Percentiles rank a stretch among this genome's conserved stretches.
Conservation (phyloP, 75 land plant species). For the Isoetes taiwanensis region DNA sequence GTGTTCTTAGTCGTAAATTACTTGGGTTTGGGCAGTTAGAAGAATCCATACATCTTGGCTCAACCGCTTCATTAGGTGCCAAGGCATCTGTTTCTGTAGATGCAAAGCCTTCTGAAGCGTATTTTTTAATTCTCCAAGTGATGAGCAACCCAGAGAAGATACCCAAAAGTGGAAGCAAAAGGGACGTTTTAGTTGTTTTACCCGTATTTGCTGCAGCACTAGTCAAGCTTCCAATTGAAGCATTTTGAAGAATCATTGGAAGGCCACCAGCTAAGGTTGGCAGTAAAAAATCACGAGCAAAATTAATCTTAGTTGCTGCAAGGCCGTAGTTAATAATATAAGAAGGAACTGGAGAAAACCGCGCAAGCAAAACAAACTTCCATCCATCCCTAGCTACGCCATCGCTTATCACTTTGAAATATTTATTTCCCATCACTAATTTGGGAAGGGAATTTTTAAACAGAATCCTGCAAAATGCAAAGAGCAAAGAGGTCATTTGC, state of each 20-base stretch:
- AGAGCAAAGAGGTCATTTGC: neutral
- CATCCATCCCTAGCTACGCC: constrained; percentile 94
- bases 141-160: constrained; percentile 63
- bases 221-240: constrained; percentile 84
- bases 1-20: too few relatives aligned
- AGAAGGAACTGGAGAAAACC: constrained; percentile 88
- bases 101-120: constrained; percentile 32
- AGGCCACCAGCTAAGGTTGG: constrained; percentile 74
- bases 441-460: constrained; percentile 56
- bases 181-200: constrained; percentile 37
- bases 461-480: constrained; percentile 36
- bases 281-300: constrained; percentile 63
- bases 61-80: too few relatives aligned
- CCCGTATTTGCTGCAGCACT: constrained; percentile 58
- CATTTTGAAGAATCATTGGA: constrained; percentile 93
- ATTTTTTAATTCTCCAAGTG: constrained; percentile 66
- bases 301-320: constrained; percentile 76
- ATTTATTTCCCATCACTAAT: constrained; percentile 52
- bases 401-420: constrained; percentile 48
- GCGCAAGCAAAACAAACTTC: constrained; percentile 89
- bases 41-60: too few relatives aligned
- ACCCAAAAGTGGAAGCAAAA: constrained; percentile 62
- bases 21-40: too few relatives aligned
- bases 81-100: too few relatives aligned
- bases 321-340: constrained; percentile 82